A percentile compares a stretch with the other conserved stretches of the same genome.
These are phyloP conservation scores for Scutellaria galericulata DNA, from an alignment of 257 asterid genomes.

Conservation along the genomic window DNA sequence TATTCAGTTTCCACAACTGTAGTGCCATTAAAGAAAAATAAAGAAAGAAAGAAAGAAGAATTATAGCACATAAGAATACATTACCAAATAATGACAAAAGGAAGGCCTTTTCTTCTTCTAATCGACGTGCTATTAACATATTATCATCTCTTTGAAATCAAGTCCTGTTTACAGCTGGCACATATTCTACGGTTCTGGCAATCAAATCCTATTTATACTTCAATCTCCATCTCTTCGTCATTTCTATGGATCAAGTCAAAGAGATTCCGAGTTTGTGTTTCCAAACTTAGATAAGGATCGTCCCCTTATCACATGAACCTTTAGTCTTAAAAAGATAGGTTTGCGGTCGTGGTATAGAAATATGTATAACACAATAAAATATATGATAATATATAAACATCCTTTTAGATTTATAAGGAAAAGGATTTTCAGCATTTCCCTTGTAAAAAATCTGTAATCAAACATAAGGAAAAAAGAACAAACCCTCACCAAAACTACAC, in stretches of 20 bases:
- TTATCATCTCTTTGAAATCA: background rate
- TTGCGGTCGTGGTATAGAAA: background rate
- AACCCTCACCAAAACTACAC: background rate
- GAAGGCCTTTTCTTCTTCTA: too few relatives aligned
- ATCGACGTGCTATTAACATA: too few relatives aligned
- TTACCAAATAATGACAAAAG: background rate
- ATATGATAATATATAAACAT: background rate
- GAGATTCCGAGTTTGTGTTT: too few relatives aligned
- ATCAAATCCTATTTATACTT: too few relatives aligned
- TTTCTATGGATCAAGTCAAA: too few relatives aligned
- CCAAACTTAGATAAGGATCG: too few relatives aligned
- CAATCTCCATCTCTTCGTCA: too few relatives aligned
- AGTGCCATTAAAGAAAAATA: background rate
- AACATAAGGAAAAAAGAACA: background rate
- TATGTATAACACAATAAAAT: background rate
- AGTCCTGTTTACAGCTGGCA: background rate
- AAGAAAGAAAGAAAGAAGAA: background rate
- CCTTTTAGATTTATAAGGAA: background rate
- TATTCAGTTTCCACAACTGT: slow-evolving; percentile 51
- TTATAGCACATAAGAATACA: background rate
- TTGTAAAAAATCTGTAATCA: background rate
- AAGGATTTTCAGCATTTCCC: background rate
- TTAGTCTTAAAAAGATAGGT: background rate
- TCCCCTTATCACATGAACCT: background rate
- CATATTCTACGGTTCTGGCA: too few relatives aligned